Base-by-base conservation (phyloP, 1,284 basidiomycete species). In the Moesziomyces sp. region DNA sequence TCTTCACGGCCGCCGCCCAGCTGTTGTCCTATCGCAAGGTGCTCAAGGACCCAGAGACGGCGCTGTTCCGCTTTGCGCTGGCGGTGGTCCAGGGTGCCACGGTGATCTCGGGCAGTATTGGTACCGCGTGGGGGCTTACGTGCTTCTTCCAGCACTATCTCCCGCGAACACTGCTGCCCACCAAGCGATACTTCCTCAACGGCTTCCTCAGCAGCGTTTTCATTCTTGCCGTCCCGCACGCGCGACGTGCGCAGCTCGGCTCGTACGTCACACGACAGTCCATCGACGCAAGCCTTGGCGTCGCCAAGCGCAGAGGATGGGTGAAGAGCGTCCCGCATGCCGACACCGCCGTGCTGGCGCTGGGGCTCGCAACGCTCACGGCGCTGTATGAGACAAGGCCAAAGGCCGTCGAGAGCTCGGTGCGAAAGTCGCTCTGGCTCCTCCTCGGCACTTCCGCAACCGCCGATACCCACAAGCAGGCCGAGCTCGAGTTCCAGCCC, bases 101-200 rank as follows among this genome's bases (percentile, higher is more conserved):
- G 11, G 68, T 81, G 23, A 79, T 81, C 35, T 72, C 61, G 7
- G 80, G 80, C 4, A 57, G 51, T 19, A 79, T 81, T 42, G 75
- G 78, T 3, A 74, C 78, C 4, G 77, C 77, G 0, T 81, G 80
- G 80, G 79, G 67, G 9, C 38, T 80, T 1, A 75, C 63, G 5
- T 81, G 79, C 55, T 66, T 79, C 34, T 80, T 76, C 59, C 79
- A 81, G 46, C 72, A 79, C 18, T 80, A 75, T 21, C 71, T 81
- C 11, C 79, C 79, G 1, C 47, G 67, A 5, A 80, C 63, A 18
- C 46, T 77, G 3, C 46, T 81, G 1, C 79, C 79, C 5, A 49
- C 57, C 0, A 21, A 43, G 6, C 42, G 79, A 7, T 81, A 73
- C 60, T 80, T 80, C 52, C 42, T 81, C 5, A 79, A 77, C 50